phyloP scores from a whole-genome alignment of 345 rosid species.

The Eucalyptus sp. region DNA sequence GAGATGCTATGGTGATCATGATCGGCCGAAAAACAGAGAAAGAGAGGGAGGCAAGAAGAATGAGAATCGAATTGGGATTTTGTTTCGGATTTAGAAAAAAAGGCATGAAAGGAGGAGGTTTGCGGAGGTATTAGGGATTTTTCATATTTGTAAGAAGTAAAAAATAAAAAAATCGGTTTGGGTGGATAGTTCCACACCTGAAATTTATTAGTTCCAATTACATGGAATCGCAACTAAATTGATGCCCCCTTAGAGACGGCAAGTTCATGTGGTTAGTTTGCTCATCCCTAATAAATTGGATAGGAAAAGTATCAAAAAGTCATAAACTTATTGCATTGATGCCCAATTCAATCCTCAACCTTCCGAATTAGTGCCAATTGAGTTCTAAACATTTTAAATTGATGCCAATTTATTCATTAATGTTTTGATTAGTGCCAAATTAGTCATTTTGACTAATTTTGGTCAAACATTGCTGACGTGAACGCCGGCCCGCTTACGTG shows the following conservation, averaged over 20 bases:
- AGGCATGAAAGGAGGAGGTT: background rate
- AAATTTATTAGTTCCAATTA: background rate
- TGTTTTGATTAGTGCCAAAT: fast-evolving
- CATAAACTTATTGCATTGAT: fast-evolving
- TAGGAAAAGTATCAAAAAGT: fast-evolving
- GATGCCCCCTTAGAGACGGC: no score
- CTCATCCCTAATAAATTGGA: no score
- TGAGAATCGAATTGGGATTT: background rate
- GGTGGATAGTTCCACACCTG: background rate
- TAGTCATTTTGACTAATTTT: no score
- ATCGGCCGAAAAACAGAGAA: background rate
- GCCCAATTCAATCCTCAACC: fast-evolving
- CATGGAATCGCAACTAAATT: fast-evolving
- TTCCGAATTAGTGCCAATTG: fast-evolving
- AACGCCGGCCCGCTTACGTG: fast-evolving
- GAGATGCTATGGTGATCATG: no score
- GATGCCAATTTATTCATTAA: fast-evolving
- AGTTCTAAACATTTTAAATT: fast-evolving
- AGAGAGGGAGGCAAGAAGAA: background rate
- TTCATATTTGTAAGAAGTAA: no score
- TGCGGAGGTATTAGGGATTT: no score
- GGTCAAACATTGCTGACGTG: fast-evolving
- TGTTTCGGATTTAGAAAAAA: background rate
- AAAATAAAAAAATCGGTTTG: no score
- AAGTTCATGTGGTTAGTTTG: fast-evolving